Conservation (phyloP, 495 filamentous ascomycete species). For the Jackrogersella multiformis region DNA sequence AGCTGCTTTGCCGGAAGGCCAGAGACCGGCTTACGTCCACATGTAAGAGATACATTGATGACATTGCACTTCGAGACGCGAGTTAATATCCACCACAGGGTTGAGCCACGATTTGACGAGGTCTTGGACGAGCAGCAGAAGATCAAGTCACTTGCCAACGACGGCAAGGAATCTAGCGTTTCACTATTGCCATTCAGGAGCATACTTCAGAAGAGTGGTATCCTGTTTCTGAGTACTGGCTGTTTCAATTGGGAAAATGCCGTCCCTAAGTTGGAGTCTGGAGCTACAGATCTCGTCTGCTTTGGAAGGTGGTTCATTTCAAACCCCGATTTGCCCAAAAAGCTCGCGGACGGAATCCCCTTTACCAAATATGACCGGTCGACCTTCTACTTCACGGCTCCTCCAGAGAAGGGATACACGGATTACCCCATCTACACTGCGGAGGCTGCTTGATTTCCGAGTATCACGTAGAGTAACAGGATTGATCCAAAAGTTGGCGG, state of each 20-base stretch:
- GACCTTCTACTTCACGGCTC: slow-evolving; percentile 64
- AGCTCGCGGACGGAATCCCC: slow-evolving; percentile 62
- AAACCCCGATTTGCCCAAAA: slow-evolving; percentile 73
- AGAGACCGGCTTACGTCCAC: slow-evolving; percentile 52
- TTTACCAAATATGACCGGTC: slow-evolving; percentile 65
- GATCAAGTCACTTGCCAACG: slow-evolving; percentile 46
- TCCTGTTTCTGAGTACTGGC: slow-evolving; percentile 66
- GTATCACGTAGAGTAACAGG: not conserved
- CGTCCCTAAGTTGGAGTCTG: slow-evolving; percentile 60
- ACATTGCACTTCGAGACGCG: slow-evolving; percentile 54
- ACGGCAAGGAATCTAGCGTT: slow-evolving; percentile 52
- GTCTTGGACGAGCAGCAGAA: slow-evolving; percentile 57
- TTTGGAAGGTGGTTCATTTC: slow-evolving; percentile 68
- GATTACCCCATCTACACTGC: slow-evolving; percentile 59
- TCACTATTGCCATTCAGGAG: slow-evolving; percentile 61
- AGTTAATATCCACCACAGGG: slow-evolving; percentile 57
- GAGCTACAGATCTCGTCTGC: slow-evolving; percentile 59
- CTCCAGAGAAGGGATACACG: slow-evolving; percentile 64
- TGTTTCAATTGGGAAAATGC: slow-evolving; percentile 62
- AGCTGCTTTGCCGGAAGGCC: slow-evolving; percentile 32
- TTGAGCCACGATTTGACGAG: slow-evolving; percentile 67
- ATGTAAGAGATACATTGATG: slow-evolving; percentile 50
- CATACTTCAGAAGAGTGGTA: slow-evolving; percentile 51
- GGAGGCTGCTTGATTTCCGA: not conserved
- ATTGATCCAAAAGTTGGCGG: not conserved